Evolutionary conservation across 768 basidiomycete species (phyloP).

Genomic region (Pleurotus citrinopileatus): DNA sequence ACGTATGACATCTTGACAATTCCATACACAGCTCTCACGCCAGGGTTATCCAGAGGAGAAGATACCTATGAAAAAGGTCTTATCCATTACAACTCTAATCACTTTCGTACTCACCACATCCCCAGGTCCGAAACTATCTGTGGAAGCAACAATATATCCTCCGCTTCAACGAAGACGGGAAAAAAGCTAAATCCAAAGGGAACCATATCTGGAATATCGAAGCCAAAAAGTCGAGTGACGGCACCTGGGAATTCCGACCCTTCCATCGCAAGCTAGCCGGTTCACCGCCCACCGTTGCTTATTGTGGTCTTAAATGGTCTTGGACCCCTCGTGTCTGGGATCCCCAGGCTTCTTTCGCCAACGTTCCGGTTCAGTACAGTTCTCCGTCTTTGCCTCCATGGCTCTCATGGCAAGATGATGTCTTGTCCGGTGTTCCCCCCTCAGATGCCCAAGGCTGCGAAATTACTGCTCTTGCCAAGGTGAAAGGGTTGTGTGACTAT

Average conservation of each 20-base stretch:
- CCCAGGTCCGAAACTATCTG: slow-evolving; percentile 86
- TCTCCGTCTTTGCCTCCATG: slow-evolving; percentile 84
- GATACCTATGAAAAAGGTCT: slow-evolving; percentile 94
- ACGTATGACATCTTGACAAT: not conserved
- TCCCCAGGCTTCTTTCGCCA: slow-evolving; percentile 76
- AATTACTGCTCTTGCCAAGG: slow-evolving; percentile 74
- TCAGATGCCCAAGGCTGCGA: slow-evolving; percentile 73
- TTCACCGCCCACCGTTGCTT: slow-evolving; percentile 76
- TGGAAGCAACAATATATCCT: slow-evolving; percentile 95
- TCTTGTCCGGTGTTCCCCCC: slow-evolving; percentile 77
- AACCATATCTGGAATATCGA: slow-evolving; percentile 99
- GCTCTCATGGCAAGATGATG: slow-evolving; percentile 85
- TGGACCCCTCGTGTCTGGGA: slow-evolving; percentile 98
- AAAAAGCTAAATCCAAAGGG: slow-evolving; percentile 98
- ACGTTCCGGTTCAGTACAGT: slow-evolving; percentile 71
- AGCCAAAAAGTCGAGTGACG: slow-evolving; percentile 77
- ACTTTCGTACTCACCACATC: slow-evolving; percentile 8
- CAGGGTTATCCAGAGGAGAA: slow-evolving; percentile 92
- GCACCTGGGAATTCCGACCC: slow-evolving; percentile 83
- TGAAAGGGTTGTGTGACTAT: slow-evolving; percentile 22
- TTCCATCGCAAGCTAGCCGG: slow-evolving; percentile 89
- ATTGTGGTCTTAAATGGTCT: slow-evolving; percentile 75
- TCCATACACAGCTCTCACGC: slow-evolving; percentile 58
- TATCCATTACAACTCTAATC: slow-evolving; percentile 20
- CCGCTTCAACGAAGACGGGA: slow-evolving; percentile 97